Conservation (phyloP, 2,329 filamentous ascomycete genomes). For the Fusarium beomiforme region DNA sequence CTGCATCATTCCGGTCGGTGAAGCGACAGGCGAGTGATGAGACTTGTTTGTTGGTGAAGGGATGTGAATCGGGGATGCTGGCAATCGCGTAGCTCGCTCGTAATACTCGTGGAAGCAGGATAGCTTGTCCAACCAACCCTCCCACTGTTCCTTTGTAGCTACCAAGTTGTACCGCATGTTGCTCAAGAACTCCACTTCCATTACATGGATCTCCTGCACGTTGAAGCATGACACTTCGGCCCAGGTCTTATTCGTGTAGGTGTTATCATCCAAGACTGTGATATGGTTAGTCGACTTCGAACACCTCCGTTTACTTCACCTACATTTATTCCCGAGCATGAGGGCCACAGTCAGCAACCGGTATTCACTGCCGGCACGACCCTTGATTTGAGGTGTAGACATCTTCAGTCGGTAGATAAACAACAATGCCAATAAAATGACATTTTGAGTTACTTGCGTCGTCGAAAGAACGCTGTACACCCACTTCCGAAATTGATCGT, state of each 20-base stretch:
- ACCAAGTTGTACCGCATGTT: conserved; percentile 97
- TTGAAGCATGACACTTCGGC: conserved; percentile 95
- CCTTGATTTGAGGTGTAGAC: conserved; percentile 87
- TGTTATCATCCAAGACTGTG: conserved; percentile 94
- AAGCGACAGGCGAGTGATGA: conserved; percentile 59
- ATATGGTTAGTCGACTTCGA: conserved; percentile 32
- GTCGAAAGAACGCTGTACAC: conserved; percentile 89
- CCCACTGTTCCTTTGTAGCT: conserved; percentile 87
- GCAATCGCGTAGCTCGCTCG: conserved; percentile 68
- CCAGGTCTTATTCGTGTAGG: conserved; percentile 99
- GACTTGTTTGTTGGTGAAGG: conserved; percentile 53
- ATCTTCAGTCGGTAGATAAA: conserved; percentile 95
- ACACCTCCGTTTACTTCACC: conserved; percentile 45
- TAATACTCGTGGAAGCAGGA: conserved; percentile 86
- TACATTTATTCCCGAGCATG: conserved; percentile 98
- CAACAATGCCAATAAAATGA: conserved; percentile 86
- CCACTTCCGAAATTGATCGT: conserved; percentile 90
- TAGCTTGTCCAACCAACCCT: conserved; percentile 84
- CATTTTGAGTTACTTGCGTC: conserved; percentile 95
- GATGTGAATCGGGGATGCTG: conserved; percentile 54
- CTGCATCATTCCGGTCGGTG: conserved; percentile 56
- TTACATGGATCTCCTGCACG: conserved; percentile 95
- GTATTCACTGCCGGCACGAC: conserved; percentile 93
- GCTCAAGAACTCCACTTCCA: conserved; percentile 99
- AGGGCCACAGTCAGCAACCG: conserved; percentile 90